A percentile compares a stretch with the other conserved stretches of the same genome.
phyloP scores from a whole-genome alignment of 2,329 filamentous ascomycete species.

The Blastomyces silverae region DNA sequence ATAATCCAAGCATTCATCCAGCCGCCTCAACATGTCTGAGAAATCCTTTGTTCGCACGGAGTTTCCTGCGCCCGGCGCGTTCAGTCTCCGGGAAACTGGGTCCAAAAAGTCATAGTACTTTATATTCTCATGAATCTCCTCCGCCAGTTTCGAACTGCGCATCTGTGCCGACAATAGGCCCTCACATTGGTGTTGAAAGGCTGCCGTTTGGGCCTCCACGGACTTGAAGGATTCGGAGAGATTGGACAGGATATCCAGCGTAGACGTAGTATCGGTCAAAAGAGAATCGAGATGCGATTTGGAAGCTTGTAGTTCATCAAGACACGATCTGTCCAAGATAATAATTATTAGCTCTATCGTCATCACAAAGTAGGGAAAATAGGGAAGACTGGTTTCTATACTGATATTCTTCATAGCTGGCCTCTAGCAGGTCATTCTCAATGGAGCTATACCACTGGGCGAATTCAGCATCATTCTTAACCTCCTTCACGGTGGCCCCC shows the following conservation, averaged over 20 bases:
- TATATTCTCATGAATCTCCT: constrained; percentile 81
- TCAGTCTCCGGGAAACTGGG: constrained; percentile 78
- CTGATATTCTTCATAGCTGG: constrained; percentile 80
- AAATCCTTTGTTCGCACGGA: constrained; percentile 80
- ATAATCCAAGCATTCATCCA: constrained; percentile 87
- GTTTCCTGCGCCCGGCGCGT: constrained; percentile 81
- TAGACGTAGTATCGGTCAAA: constrained; percentile 66
- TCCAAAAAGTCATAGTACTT: constrained; percentile 93
- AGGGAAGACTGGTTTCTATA: constrained; percentile 40
- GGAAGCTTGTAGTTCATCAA: constrained; percentile 72
- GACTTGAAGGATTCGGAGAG: constrained; percentile 80
- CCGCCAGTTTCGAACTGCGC: constrained; percentile 68
- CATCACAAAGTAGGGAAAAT: constrained; percentile 27
- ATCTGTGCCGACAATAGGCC: constrained; percentile 75
- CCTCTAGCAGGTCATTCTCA: constrained; percentile 64
- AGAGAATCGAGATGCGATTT: constrained; percentile 75
- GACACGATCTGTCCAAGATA: constrained; percentile 55
- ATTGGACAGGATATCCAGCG: constrained; percentile 66
- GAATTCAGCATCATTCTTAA: constrained; percentile 56
- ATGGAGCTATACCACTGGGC: constrained; percentile 53
- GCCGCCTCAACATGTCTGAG: constrained; percentile 74
- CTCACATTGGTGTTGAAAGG: constrained; percentile 88
- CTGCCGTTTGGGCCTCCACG: constrained; percentile 85
- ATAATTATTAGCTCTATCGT: background rate
- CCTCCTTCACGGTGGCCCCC: constrained; percentile 28